Base-by-base conservation (phyloP, 176 grass and related monocot genomes). In the Rhynchospora breviuscula region DNA sequence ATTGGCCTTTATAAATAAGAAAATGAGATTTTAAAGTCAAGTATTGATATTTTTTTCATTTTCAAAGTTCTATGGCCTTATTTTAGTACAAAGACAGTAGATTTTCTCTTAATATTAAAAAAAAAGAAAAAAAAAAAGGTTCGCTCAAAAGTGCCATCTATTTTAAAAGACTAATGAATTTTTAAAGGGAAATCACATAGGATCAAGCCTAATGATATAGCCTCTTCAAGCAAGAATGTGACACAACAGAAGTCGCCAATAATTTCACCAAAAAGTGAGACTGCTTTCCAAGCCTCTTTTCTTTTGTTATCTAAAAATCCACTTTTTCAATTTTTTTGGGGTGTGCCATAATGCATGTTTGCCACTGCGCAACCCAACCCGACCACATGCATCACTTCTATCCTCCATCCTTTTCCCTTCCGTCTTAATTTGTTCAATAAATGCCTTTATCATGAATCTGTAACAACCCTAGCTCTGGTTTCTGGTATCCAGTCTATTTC, bases 341-440 rank as follows among this genome's bases (percentile, higher is more conserved):
- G 6, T 64, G 40, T 81, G 58, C 79, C 56, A 81, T 81, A 14
- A 46, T 81, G 79, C 79, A 81, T 81, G 79, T 81, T 60, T 81
- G 79, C 33, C 35, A 81, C 31, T 82, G 80, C 8, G 60, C 63
- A 82, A 66, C 43, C 63, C 59, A 79, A 52, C 43, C 63, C 59
- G 35, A 52, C 48, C 80, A 78, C 73, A 78, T 78, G 73, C 51
- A 78, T 78, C 25, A 56, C 12, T 8, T 18, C 31, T 7, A 64
- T 82, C 80, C 49, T 68, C 59, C 11, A 63, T 68, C 62, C 63
- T 29, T 82, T 82, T 51, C 43, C 44, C 3, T 82, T 14, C 7
- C 48, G 13, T 65, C 45, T 82, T 68, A 67, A 82, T 68, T 67
- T 81, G 60, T 25, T 82, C 80, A 82, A 66, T 82, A 82, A 82